phyloP scores from a whole-genome alignment of 2,329 filamentous ascomycete species.

The Pseudogymnoascus sp. region DNA sequence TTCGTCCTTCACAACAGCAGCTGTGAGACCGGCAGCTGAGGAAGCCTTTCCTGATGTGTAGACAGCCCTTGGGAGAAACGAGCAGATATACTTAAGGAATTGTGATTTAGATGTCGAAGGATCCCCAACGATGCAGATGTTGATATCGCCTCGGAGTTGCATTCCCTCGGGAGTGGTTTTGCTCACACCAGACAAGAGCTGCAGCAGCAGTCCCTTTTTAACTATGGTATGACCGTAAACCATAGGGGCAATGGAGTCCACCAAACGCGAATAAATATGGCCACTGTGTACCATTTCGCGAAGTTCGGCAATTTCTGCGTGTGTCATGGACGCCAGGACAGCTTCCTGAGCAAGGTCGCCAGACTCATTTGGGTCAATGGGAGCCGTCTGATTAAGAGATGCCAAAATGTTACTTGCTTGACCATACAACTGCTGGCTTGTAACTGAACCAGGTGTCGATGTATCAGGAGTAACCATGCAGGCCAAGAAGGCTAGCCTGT shows the following conservation, averaged over 20 bases:
- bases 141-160: slow-evolving; percentile 93
- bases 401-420: slow-evolving; percentile 79
- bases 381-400: slow-evolving; percentile 66
- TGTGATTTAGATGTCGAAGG: slow-evolving; percentile 96
- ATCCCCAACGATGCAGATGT: slow-evolving; percentile 96
- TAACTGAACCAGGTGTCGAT: slow-evolving; percentile 66
- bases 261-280: slow-evolving; percentile 86
- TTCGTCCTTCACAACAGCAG: slow-evolving; percentile 94
- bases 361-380: slow-evolving; percentile 57
- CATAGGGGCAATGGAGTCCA: slow-evolving; percentile 91
- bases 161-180: slow-evolving; percentile 91
- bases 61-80: slow-evolving; percentile 89
- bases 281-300: slow-evolving; percentile 90
- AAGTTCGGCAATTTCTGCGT: slow-evolving; percentile 82
- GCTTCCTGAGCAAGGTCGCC: slow-evolving; percentile 84
- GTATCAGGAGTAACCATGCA: slow-evolving; percentile 93
- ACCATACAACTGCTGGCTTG: slow-evolving; percentile 58
- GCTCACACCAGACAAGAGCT: slow-evolving; percentile 90
- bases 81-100: slow-evolving; percentile 96
- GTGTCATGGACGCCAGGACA: slow-evolving; percentile 77
- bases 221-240: slow-evolving; percentile 96
- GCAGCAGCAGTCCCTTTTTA: slow-evolving; percentile 90
- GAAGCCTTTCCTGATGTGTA: slow-evolving; percentile 98
- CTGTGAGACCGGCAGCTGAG: slow-evolving; percentile 92
- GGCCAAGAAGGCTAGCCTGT: slow-evolving; percentile 89